Conservation (phyloP, 352 stramenopile genomes). For the Aphanomyces invadans region DNA sequence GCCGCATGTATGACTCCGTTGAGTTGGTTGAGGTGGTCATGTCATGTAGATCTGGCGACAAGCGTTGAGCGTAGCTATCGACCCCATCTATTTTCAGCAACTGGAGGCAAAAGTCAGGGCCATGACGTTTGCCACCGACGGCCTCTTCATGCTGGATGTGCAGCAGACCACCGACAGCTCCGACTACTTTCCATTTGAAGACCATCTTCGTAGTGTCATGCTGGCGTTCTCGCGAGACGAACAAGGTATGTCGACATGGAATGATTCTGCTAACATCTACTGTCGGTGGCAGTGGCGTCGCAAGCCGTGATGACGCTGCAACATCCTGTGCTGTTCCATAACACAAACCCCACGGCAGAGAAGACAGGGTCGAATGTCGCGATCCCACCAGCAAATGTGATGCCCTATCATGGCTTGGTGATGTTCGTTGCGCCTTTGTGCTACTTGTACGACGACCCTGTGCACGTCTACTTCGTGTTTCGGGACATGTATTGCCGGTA, state of each 20-base stretch:
- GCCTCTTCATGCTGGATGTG: conserved; percentile 77
- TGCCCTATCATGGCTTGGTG: conserved; percentile 63
- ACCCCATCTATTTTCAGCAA: conserved; percentile 39
- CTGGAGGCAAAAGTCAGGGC: conserved; percentile 34
- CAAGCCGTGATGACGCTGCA: conserved; percentile 8
- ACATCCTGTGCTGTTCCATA: not conserved
- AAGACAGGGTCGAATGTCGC: not conserved
- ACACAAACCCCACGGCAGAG: no score
- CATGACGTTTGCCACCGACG: conserved; percentile 54
- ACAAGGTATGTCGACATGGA: not conserved
- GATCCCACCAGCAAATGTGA: conserved; percentile 56
- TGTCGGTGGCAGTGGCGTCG: not conserved
- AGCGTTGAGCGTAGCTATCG: conserved; percentile 35
- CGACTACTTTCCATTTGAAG: conserved; percentile 80
- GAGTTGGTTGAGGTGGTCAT: not conserved
- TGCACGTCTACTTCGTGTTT: conserved; percentile 67
- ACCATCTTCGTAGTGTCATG: conserved; percentile 56
- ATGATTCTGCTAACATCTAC: not conserved
- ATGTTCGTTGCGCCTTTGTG: conserved; percentile 64
- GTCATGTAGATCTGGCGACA: conserved; percentile 47
- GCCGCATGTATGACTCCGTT: conserved; percentile 31
- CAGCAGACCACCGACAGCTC: conserved; percentile 65
- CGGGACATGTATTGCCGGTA: conserved; percentile 70
- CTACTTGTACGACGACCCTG: conserved; percentile 58
- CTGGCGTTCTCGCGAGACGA: conserved; percentile 65